These are phyloP conservation scores for Fistulinella cinereoalba DNA, from an alignment of 1,284 basidiomycete species.

Conservation along the genomic window DNA sequence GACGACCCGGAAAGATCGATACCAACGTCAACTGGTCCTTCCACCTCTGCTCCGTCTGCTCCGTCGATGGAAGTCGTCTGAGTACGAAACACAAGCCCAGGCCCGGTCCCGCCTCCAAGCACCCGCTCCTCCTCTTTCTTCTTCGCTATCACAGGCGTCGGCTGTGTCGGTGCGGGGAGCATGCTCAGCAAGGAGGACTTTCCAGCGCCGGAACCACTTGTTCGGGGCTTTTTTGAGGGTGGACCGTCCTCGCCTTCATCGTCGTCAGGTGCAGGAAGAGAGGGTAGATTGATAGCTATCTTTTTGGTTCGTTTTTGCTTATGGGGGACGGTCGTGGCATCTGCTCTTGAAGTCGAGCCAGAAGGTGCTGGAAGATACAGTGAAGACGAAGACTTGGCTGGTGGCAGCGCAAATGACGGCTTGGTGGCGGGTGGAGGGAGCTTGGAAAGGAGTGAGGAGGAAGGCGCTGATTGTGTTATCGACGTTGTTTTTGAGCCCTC, in stretches of 20 bases:
- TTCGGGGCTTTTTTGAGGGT: slow-evolving; percentile 58
- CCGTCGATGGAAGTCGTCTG: slow-evolving; percentile 5
- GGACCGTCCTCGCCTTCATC: slow-evolving; percentile 37
- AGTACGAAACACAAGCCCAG: slow-evolving; percentile 55
- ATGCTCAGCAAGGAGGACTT: slow-evolving; percentile 65
- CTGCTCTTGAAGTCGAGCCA: slow-evolving; percentile 25
- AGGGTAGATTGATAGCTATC: slow-evolving; percentile 66
- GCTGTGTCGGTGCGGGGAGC: slow-evolving; percentile 71
- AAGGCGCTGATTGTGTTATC: slow-evolving; percentile 5
- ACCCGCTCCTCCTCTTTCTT: slow-evolving; percentile 42
- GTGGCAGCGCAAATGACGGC: slow-evolving; percentile 39
- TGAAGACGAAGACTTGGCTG: slow-evolving; percentile 22
- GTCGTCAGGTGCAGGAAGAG: slow-evolving; percentile 41
- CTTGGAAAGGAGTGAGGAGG: slow-evolving; percentile 19
- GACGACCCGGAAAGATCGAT: slow-evolving; percentile 5
- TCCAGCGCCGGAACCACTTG: slow-evolving; percentile 48
- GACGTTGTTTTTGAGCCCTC: slow-evolving; percentile 31
- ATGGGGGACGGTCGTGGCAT: slow-evolving; percentile 20
- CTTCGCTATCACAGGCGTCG: slow-evolving; percentile 32
- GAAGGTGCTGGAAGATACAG: slow-evolving; percentile 25
- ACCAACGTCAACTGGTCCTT: not conserved
- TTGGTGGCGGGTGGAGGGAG: slow-evolving; percentile 31
- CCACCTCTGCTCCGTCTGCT: slow-evolving; percentile 6
- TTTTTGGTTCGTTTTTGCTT: slow-evolving; percentile 57
- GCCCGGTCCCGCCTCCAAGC: slow-evolving; percentile 61